Conservation (phyloP, 2,329 filamentous ascomycete species). For the Aureobasidium uvarum region DNA sequence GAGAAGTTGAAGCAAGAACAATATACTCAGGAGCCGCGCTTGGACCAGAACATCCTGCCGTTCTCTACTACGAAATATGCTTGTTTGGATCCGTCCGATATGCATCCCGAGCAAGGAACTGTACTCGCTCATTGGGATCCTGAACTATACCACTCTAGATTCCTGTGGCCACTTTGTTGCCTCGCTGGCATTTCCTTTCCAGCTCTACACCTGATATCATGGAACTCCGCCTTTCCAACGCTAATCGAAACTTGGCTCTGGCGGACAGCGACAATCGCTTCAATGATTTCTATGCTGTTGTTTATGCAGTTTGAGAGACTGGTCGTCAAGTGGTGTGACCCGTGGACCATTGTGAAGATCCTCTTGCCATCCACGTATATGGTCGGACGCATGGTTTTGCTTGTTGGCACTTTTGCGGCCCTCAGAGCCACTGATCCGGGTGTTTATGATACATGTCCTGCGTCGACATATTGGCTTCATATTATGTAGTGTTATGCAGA, state of each 20-base stretch:
- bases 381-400: not conserved
- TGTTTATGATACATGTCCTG: constrained; percentile 1
- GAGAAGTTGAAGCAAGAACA: constrained; percentile 19
- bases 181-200: constrained; percentile 34
- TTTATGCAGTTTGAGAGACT: constrained; percentile 11
- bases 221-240: constrained; percentile 37
- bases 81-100: not conserved
- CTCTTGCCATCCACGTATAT: not conserved
- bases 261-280: constrained; percentile 35
- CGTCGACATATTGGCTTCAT: not conserved
- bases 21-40: not conserved
- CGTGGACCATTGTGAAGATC: not conserved
- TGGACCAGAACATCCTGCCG: not conserved
- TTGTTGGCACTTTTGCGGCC: not conserved
- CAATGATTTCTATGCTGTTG: constrained; percentile 35
- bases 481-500: not conserved
- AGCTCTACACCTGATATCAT: constrained; percentile 38
- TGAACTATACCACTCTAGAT: constrained; percentile 32
- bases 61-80: not conserved
- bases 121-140: constrained; percentile 34
- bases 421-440: not conserved
- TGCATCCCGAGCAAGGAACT: constrained; percentile 27
- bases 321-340: not conserved
- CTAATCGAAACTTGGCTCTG: constrained; percentile 37
- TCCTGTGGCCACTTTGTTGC: constrained; percentile 32